Evolutionary conservation across 441 rosid genomes (phyloP).

Genomic region (Monsonia emarginata): DNA sequence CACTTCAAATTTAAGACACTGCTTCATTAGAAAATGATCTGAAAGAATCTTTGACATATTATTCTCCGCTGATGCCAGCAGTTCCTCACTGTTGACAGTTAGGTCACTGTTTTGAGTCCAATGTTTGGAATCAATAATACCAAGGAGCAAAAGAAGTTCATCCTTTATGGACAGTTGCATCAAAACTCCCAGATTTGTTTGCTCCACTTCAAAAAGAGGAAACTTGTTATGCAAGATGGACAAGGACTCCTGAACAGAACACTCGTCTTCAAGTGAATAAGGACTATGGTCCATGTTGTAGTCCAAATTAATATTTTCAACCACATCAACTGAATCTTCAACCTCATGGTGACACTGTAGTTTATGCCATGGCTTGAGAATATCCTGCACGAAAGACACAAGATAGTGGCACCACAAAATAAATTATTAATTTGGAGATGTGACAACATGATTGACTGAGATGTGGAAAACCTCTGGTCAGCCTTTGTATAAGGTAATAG

Average conservation of each 20-base stretch:
- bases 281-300: conserved; percentile 31
- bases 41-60: conserved; percentile 38
- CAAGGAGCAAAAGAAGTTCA: conserved; percentile 42
- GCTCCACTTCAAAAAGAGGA: conserved; percentile 71
- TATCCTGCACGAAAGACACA: conserved; percentile 38
- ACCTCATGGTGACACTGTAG: conserved; percentile 27
- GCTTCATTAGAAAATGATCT: conserved; percentile 34
- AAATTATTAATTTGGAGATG: conserved; percentile 10
- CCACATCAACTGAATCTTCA: conserved; percentile 40
- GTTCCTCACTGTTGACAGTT: conserved; percentile 32
- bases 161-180: conserved; percentile 32
- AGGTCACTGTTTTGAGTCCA: conserved; percentile 25
- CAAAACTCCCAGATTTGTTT: conserved; percentile 33
- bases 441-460: not conserved
- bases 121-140: conserved; percentile 27
- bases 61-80: conserved; percentile 31
- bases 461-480: not conserved
- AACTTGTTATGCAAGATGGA: conserved; percentile 27
- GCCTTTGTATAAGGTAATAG: not conserved
- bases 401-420: conserved; percentile 7
- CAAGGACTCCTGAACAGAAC: conserved; percentile 30
- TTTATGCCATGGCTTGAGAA: conserved; percentile 21
- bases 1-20: conserved; percentile 33
- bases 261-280: conserved; percentile 36
- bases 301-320: conserved; percentile 40